These are phyloP conservation scores for Persicaria tinctoria DNA, from an alignment of 148 eudicot species.

Conservation along the genomic window DNA sequence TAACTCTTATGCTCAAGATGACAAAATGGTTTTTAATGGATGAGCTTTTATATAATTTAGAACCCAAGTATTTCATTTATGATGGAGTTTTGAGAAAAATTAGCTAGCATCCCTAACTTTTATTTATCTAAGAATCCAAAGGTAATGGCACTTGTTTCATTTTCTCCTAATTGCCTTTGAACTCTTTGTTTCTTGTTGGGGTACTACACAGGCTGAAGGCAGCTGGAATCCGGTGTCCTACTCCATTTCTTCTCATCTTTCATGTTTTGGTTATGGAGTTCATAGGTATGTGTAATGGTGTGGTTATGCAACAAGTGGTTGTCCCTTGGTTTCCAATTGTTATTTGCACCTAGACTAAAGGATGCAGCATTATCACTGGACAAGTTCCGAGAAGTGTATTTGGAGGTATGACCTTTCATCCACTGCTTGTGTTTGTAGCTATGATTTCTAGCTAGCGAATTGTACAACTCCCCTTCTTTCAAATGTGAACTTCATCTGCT, in stretches of 20 bases:
- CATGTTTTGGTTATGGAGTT: slow-evolving; percentile 99
- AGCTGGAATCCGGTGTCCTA: slow-evolving; percentile 88
- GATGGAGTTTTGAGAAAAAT: not conserved
- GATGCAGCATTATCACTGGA: slow-evolving; percentile 87
- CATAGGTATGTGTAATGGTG: slow-evolving; percentile 46
- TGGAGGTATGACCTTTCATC: slow-evolving; percentile 44
- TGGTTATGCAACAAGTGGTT: not conserved
- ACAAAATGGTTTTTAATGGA: too few species aligned
- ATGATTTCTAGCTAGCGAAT: not conserved
- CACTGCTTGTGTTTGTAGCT: slow-evolving; percentile 5
- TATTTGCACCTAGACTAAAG: slow-evolving; percentile 65
- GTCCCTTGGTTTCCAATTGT: not conserved
- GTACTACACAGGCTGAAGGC: slow-evolving; percentile 65
- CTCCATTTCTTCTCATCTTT: slow-evolving; percentile 63
- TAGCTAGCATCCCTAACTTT: not conserved
- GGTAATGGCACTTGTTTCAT: not conserved
- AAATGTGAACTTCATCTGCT: not conserved
- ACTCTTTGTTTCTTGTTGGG: not conserved
- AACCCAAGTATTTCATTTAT: not conserved
- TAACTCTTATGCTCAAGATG: not conserved
- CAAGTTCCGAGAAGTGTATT: slow-evolving; percentile 82
- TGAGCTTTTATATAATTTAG: not conserved
- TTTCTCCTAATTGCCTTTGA: not conserved
- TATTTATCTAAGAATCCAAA: not conserved
- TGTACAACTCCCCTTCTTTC: not conserved